phyloP scores from a whole-genome alignment of 176 grass and related monocot species.

The Sorghum bicolor region Sorghum_bicolor_NCBIv3 NC_012875.2:50054001-50054500 shows the following conservation, averaged over 20 bases:
- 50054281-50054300: background rate
- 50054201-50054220: background rate
- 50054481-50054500: background rate
- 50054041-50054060: slow-evolving; percentile 84
- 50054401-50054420: slow-evolving; percentile 88
- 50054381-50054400: slow-evolving; percentile 98
- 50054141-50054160: slow-evolving; percentile 3
- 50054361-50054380: slow-evolving; percentile 64
- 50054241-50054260: background rate
- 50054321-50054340: background rate
- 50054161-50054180: background rate
- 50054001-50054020: slow-evolving; percentile 23
- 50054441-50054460: background rate
- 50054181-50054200: background rate
- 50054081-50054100: slow-evolving; percentile 65
- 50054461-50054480: background rate
- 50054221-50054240: background rate
- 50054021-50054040: slow-evolving; percentile 86
- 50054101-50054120: slow-evolving; percentile 45
- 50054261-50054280: background rate
- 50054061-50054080: slow-evolving; percentile 88
- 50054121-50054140: slow-evolving; percentile 18
- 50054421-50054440: slow-evolving; percentile 47
- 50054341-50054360: slow-evolving; percentile 74
- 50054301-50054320: background rate